Evolutionary conservation across 2,329 filamentous ascomycete genomes (phyloP).

Genomic region (Sporothrix humicola): DNA sequence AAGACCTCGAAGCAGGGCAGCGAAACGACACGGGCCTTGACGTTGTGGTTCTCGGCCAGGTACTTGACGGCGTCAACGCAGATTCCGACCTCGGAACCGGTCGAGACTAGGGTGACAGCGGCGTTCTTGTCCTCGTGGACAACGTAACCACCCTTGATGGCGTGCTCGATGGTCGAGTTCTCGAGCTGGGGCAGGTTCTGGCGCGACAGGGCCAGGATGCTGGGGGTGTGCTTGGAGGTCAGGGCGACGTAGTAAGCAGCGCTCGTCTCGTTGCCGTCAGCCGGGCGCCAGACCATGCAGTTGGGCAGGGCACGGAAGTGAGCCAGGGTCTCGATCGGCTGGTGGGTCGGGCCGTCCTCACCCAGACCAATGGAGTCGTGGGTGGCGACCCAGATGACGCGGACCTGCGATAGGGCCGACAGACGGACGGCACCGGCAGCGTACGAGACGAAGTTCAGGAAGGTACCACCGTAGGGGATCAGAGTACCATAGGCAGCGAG

Average conservation of each 20-base stretch:
- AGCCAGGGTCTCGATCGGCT: slow-evolving; percentile 96
- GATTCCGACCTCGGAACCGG: slow-evolving; percentile 94
- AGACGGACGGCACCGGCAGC: slow-evolving; percentile 94
- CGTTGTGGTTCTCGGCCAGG: slow-evolving; percentile 83
- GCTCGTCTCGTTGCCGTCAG: slow-evolving; percentile 97
- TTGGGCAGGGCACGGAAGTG: slow-evolving; percentile 99
- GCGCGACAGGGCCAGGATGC: slow-evolving; percentile 91
- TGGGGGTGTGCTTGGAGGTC: slow-evolving; percentile 86
- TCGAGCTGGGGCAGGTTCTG: slow-evolving; percentile 99
- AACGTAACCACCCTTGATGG: slow-evolving; percentile 94
- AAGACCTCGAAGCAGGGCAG: slow-evolving; percentile 98
- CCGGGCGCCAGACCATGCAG: slow-evolving; percentile 99
- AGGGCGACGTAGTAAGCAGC: slow-evolving; percentile 96
- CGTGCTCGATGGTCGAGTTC: slow-evolving; percentile 86
- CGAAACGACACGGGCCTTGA: slow-evolving; percentile 91
- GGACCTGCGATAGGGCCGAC: slow-evolving; percentile 87
- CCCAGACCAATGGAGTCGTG: slow-evolving; percentile 99
- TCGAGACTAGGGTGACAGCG: slow-evolving; percentile 87
- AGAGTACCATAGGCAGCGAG: slow-evolving; percentile 93
- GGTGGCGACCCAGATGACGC: slow-evolving; percentile 93
- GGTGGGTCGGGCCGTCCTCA: slow-evolving; percentile 97
- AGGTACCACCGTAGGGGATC: slow-evolving; percentile 92
- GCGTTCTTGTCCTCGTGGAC: slow-evolving; percentile 83
- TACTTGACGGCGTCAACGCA: slow-evolving; percentile 91
- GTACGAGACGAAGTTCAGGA: slow-evolving; percentile 99